Evolutionary conservation across 2,329 filamentous ascomycete genomes (phyloP).

Genomic region (Curvularia sp.): DNA sequence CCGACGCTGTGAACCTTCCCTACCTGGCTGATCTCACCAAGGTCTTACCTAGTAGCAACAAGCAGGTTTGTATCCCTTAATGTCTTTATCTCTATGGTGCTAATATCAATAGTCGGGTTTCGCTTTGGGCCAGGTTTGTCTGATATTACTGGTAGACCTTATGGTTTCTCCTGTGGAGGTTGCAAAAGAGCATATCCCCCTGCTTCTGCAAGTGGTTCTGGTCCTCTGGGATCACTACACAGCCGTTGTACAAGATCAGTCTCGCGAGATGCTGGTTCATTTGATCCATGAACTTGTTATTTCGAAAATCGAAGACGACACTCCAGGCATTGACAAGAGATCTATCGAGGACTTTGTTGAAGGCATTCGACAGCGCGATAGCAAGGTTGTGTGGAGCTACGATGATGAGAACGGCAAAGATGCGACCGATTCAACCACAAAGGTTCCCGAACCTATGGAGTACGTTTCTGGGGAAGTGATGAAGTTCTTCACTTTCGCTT

Average conservation of each 20-base stretch:
- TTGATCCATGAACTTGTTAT: conserved; percentile 96
- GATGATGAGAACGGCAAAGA: conserved; percentile 84
- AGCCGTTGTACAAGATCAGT: conserved; percentile 92
- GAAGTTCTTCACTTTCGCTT: conserved; percentile 82
- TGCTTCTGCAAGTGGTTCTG: conserved; percentile 87
- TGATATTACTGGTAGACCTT: conserved; percentile 92
- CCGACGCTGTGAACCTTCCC: conserved; percentile 76
- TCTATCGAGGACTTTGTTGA: conserved; percentile 89
- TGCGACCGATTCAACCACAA: conserved; percentile 72
- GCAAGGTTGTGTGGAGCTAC: conserved; percentile 89
- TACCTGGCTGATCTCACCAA: conserved; percentile 73
- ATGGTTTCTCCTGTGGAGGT: conserved; percentile 92
- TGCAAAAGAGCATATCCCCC: conserved; percentile 77
- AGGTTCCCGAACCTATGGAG: conserved; percentile 88
- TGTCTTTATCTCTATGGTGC: not conserved
- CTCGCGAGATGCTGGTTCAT: conserved; percentile 96
- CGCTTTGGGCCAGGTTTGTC: conserved; percentile 87
- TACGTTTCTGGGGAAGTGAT: conserved; percentile 82
- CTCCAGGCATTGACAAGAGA: conserved; percentile 69
- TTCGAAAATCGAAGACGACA: conserved; percentile 73
- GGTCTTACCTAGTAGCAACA: conserved; percentile 41
- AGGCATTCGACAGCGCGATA: conserved; percentile 81
- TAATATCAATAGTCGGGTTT: conserved; percentile 68
- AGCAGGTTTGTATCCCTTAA: conserved; percentile 29
- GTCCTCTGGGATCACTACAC: conserved; percentile 99